Evolutionary conservation across 352 stramenopile genomes (phyloP).

Genomic region (Phytopythium aichiense): DNA sequence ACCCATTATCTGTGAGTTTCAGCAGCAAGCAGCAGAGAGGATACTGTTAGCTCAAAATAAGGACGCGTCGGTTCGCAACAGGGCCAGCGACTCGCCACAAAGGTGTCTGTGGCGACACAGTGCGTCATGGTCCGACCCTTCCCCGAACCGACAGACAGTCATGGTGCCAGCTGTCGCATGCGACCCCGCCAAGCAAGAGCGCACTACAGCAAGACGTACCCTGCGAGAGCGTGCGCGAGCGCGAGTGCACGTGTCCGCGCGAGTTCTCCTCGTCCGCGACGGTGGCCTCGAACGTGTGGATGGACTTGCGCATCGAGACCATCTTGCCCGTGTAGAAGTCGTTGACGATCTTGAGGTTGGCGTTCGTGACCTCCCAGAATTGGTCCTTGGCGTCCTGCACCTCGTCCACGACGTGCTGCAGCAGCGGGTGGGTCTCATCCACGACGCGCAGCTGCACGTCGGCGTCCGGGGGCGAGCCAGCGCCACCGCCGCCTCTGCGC

Average conservation of each 20-base stretch:
- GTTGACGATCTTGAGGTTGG: conserved; percentile 84
- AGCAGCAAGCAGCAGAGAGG: conserved; percentile 5
- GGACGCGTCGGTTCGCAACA: neutral
- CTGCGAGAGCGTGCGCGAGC: conserved; percentile 57
- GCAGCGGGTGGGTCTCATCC: conserved; percentile 62
- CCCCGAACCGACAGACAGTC: neutral
- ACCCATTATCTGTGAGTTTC: conserved; percentile 49
- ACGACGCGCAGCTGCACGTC: conserved; percentile 32
- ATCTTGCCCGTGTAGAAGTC: conserved; percentile 79
- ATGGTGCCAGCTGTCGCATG: neutral
- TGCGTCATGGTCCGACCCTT: neutral
- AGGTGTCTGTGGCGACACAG: neutral
- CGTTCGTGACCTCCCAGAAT: conserved; percentile 76
- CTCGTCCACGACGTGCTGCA: conserved; percentile 47
- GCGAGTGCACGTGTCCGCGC: conserved; percentile 72
- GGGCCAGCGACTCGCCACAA: neutral
- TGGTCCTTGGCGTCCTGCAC: conserved; percentile 73
- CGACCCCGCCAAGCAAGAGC: neutral
- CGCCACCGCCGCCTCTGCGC: too few species aligned
- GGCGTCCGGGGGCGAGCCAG: conserved; percentile 2
- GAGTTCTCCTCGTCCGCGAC: conserved; percentile 65
- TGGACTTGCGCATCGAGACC: conserved; percentile 52
- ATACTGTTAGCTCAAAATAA: neutral
- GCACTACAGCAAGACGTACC: conserved; percentile 16
- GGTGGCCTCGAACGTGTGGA: conserved; percentile 74